Conservation (phyloP, 139 green algal genomes). For the Spirogloea muscicola region DNA sequence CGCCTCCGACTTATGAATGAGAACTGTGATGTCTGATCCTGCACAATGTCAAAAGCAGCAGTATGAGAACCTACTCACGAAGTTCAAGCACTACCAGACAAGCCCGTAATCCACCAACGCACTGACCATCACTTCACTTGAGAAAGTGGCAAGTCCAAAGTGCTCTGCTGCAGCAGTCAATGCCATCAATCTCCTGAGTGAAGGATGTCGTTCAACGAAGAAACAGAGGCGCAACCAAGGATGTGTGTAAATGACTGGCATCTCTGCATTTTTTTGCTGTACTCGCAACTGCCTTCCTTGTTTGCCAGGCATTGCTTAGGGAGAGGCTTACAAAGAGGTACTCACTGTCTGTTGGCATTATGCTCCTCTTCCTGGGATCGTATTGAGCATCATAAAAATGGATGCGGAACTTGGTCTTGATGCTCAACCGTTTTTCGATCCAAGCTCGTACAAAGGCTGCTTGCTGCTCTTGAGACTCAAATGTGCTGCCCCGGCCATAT, state of each 20-base stretch:
- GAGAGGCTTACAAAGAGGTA: too few relatives aligned
- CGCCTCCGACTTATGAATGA: constrained; percentile 86
- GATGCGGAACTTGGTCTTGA: constrained; percentile 75
- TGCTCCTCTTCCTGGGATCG: constrained; percentile 77
- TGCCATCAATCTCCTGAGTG: too few relatives aligned
- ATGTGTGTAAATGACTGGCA: too few relatives aligned
- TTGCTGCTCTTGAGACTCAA: constrained; percentile 51
- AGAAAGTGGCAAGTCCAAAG: too few relatives aligned
- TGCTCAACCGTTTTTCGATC: constrained; percentile 78
- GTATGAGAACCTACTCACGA: neutral
- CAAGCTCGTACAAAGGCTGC: constrained; percentile 81
- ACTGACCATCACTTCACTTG: too few relatives aligned
- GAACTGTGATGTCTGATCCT: constrained; percentile 64
- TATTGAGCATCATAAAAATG: constrained; percentile 81
- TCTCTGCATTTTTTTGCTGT: too few relatives aligned
- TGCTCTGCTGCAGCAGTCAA: too few relatives aligned
- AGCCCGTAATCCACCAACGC: too few relatives aligned
- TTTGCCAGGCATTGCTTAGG: too few relatives aligned
- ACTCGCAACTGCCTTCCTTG: too few relatives aligned
- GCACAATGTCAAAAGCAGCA: neutral
- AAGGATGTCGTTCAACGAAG: too few relatives aligned
- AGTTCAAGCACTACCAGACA: neutral
- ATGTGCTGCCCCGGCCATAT: constrained; percentile 3
- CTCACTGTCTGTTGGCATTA: constrained; percentile 78
- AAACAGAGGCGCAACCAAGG: too few relatives aligned